A percentile compares a stretch with the other conserved stretches of the same genome.
Evolutionary conservation across 176 grass and related monocot genomes (phyloP).

Genomic region (Alopecurus myosuroides): DNA sequence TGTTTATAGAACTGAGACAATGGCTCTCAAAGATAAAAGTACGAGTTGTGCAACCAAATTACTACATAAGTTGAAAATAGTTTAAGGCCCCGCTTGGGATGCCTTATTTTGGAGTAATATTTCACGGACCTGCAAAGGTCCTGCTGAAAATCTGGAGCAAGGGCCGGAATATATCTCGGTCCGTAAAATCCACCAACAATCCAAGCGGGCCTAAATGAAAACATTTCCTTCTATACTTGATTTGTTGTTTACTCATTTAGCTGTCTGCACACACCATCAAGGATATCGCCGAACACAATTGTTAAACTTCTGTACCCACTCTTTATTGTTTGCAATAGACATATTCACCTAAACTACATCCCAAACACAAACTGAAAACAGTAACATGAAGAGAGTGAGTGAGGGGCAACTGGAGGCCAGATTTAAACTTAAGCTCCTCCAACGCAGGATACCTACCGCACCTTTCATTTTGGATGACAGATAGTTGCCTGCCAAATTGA

Average conservation of each 20-base stretch:
- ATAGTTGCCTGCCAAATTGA: not conserved
- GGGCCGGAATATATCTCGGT: too few relatives aligned
- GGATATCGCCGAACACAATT: not conserved
- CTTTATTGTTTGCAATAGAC: not conserved
- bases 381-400: not conserved
- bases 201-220: too few relatives aligned
- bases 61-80: not conserved
- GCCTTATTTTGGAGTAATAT: too few relatives aligned
- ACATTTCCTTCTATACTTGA: not conserved
- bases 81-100: too few relatives aligned
- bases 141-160: too few relatives aligned
- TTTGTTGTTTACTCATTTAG: not conserved
- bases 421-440: conserved; percentile 1
- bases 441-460: conserved; percentile 5
- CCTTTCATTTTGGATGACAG: not conserved
- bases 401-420: not conserved
- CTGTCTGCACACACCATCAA: not conserved
- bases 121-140: too few relatives aligned
- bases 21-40: not conserved
- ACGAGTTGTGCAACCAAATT: not conserved
- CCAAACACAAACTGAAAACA: not conserved
- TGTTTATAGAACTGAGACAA: not conserved
- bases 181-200: too few relatives aligned
- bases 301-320: not conserved
- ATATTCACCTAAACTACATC: not conserved